Conservation (phyloP, 2,329 filamentous ascomycete genomes). For the Fusarium haematococcum region DNA sequence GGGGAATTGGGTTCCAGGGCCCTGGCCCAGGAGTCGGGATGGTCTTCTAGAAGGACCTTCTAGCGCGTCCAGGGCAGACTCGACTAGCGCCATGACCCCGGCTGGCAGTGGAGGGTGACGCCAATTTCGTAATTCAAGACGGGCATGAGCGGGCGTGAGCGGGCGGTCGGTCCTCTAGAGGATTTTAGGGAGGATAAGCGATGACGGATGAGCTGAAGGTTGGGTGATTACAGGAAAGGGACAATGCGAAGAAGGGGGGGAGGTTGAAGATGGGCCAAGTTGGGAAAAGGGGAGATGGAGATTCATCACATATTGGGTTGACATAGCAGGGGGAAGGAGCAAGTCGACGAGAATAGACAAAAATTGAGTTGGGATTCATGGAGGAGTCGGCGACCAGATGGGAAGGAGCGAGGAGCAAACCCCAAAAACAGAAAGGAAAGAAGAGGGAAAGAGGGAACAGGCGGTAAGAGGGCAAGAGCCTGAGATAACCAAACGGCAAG, state of each 20-base stretch:
- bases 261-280: not conserved
- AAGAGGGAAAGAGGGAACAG: not conserved
- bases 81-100: slow-evolving; percentile 34
- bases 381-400: not conserved
- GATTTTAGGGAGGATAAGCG: slow-evolving; percentile 32
- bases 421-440: not conserved
- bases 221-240: slow-evolving; percentile 29
- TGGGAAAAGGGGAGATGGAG: slow-evolving; percentile 13
- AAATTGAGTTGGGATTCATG: not conserved
- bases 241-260: slow-evolving; percentile 20
- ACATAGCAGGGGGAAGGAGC: slow-evolving; percentile 12
- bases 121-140: slow-evolving; percentile 35
- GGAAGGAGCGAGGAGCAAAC: slow-evolving; percentile 14
- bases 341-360: not conserved
- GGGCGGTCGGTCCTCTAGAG: slow-evolving; percentile 19
- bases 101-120: slow-evolving; percentile 35
- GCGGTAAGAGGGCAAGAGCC: not conserved
- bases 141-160: slow-evolving; percentile 31
- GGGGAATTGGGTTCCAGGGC: slow-evolving; percentile 38
- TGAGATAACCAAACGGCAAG: slow-evolving; percentile 5
- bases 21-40: slow-evolving; percentile 42
- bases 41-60: slow-evolving; percentile 46
- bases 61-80: slow-evolving; percentile 41
- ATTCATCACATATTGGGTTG: slow-evolving; percentile 14
- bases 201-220: slow-evolving; percentile 35